phyloP scores from a whole-genome alignment of 78 protist species.

The Pirum gemmata region DNA sequence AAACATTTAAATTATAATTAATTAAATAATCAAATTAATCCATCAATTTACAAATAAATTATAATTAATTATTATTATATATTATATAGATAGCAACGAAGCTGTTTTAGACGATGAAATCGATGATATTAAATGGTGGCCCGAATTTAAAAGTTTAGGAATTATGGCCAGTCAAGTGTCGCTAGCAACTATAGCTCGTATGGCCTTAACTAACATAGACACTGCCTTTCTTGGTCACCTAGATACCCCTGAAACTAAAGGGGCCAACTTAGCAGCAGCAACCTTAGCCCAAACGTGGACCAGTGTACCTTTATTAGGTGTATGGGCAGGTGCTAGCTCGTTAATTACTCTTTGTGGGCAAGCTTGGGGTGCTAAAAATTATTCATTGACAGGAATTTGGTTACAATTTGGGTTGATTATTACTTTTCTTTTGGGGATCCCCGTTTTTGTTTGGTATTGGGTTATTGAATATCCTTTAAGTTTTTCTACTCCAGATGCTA shows the following conservation, averaged over 20 bases:
- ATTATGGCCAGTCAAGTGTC: slow-evolving; percentile 41
- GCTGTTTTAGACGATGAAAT: no score
- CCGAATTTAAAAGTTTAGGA: no score
- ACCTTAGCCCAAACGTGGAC: slow-evolving; percentile 39
- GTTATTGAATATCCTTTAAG: slow-evolving; percentile 4
- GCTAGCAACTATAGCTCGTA: slow-evolving; percentile 20
- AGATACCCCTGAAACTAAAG: slow-evolving; percentile 26
- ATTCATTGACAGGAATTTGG: slow-evolving; percentile 13
- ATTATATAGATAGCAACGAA: no score
- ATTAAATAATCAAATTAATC: no score
- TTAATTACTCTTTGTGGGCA: slow-evolving; percentile 41
- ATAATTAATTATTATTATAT: no score
- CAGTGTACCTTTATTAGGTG: slow-evolving; percentile 30
- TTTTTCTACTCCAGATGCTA: background rate
- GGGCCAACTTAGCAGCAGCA: slow-evolving; percentile 35
- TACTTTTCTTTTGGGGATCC: background rate
- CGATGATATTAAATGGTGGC: no score
- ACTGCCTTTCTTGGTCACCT: slow-evolving; percentile 39
- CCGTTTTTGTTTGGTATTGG: slow-evolving; percentile 48
- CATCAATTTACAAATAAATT: no score
- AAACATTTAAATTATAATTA: no score
- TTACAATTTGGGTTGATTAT: slow-evolving; percentile 40
- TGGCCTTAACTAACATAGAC: slow-evolving; percentile 28
- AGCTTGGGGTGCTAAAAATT: slow-evolving; percentile 20
- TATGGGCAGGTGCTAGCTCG: slow-evolving; percentile 37